Base-by-base conservation (phyloP, 2,329 filamentous ascomycete species). In the Trichoderma koningii region DNA sequence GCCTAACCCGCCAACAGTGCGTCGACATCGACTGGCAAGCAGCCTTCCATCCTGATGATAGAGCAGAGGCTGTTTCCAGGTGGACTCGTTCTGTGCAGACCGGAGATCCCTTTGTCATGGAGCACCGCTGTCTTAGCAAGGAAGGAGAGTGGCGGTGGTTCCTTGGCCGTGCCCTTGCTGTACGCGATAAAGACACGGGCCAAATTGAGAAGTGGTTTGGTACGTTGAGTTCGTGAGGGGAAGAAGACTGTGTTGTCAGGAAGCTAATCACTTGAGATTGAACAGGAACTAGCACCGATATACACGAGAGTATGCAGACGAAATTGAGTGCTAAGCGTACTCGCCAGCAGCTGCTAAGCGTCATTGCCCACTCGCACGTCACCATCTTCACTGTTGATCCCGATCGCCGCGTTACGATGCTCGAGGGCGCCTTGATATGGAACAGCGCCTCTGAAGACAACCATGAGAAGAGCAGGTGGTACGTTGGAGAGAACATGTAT, bases 111-210 rank as follows among this genome's bases (percentile, higher is more conserved):
- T 93, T 90, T 70, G 80, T 81, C 45, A 87, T 85, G 0, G 90
- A 94, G 71, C 93, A 92, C 69, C 84, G 91, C 45, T 91, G 87
- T 67, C 83, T 79, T 57, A 86, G 83, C 65, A 84, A 83, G 56
- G 83, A 89, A 38, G 91, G 90, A 0, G 83, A 89, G 64, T 93
- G 87, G 85, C 82, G 89, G 61, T 94, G 91, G 91, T 92, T 93
- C 81, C 79, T 94, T 3, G 90, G 88, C 12, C 83, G 89, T 50
- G 91, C 90, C 1, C 74, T 90, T 15, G 89, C 91, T 0, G 81
- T 92, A 70, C 82, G 82, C 45, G 86, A 91, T 66, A 83, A 83
- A 67, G 83, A 88, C 51, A 85, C 85, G 0, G 89, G 89, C 2
- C 79, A 83, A 55, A 91, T 93, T 55, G 81, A 91, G 66, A 92